Percentiles rank a stretch among this genome's conserved stretches.
phyloP scores from a whole-genome alignment of 768 basidiomycete species.

The Termitomyces sp. region DNA sequence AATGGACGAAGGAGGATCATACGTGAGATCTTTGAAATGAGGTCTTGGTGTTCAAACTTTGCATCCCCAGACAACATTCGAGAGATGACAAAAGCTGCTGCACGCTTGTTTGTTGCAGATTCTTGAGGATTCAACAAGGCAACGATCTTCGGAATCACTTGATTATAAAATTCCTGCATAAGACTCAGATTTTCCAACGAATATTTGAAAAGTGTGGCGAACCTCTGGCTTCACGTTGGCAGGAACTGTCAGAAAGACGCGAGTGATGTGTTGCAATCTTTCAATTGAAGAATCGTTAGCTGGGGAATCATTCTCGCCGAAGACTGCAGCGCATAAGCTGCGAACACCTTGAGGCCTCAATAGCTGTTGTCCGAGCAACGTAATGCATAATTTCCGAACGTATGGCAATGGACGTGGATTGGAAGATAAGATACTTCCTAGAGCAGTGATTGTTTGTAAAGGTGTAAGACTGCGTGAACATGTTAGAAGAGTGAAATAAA shows the following conservation, averaged over 20 bases:
- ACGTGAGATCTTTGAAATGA: slow-evolving; percentile 37
- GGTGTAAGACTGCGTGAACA: slow-evolving; percentile 50
- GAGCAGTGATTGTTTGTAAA: slow-evolving; percentile 59
- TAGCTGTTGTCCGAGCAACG: slow-evolving; percentile 69
- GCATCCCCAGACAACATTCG: slow-evolving; percentile 50
- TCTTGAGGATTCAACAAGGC: slow-evolving; percentile 42
- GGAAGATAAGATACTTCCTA: slow-evolving; percentile 57
- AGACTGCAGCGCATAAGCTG: slow-evolving; percentile 66
- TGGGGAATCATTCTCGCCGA: slow-evolving; percentile 54
- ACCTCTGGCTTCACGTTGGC: slow-evolving; percentile 53
- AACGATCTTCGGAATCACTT: slow-evolving; percentile 53
- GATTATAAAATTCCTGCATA: slow-evolving; percentile 57
- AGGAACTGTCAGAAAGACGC: slow-evolving; percentile 63
- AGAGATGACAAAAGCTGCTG: slow-evolving; percentile 66
- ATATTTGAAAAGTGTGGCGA: slow-evolving; percentile 18
- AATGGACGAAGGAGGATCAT: slow-evolving; percentile 55
- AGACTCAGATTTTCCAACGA: slow-evolving; percentile 1
- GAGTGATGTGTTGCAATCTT: slow-evolving; percentile 71
- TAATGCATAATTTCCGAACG: slow-evolving; percentile 54
- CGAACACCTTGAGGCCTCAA: slow-evolving; percentile 67
- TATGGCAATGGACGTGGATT: slow-evolving; percentile 42
- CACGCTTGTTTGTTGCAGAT: slow-evolving; percentile 48
- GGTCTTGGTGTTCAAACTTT: slow-evolving; percentile 21
- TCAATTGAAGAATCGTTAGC: slow-evolving; percentile 55
- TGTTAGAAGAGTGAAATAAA: slow-evolving; percentile 18